phyloP scores from a whole-genome alignment of 2,329 filamentous ascomycete species.

The Hirsutella rhossiliensis region DNA sequence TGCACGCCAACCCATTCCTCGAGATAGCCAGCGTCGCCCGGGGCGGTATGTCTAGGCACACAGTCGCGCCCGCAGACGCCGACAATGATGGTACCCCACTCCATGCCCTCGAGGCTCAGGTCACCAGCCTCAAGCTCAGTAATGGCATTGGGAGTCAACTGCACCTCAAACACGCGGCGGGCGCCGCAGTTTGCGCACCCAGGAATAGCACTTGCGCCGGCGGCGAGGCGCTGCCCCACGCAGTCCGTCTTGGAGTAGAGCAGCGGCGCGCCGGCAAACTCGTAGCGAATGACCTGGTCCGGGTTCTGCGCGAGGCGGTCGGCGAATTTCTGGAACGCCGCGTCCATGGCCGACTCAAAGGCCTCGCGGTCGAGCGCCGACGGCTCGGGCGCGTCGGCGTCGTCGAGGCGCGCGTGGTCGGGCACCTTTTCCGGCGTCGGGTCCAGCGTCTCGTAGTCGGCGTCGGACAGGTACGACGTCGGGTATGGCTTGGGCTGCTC shows the following conservation, averaged over 20 bases:
- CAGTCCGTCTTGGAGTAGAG: conserved; percentile 70
- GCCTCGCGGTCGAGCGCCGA: conserved; percentile 52
- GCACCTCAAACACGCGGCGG: conserved; percentile 74
- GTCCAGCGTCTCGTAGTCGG: conserved; percentile 83
- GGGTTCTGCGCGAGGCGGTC: conserved; percentile 69
- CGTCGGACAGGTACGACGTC: conserved; percentile 67
- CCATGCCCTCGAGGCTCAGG: conserved; percentile 72
- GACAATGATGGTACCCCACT: conserved; percentile 90
- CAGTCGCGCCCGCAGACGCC: conserved; percentile 79
- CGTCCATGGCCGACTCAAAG: conserved; percentile 65
- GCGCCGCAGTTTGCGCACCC: conserved; percentile 66
- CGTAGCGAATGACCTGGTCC: conserved; percentile 71
- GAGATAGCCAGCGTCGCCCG: conserved; percentile 61
- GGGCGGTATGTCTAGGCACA: conserved; percentile 40
- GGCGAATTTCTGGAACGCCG: conserved; percentile 68
- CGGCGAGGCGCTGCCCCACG: conserved; percentile 53
- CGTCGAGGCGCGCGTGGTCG: conserved; percentile 31
- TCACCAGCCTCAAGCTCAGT: conserved; percentile 74
- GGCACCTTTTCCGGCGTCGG: conserved; percentile 37
- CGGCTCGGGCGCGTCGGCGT: conserved; percentile 25
- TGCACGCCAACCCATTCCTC: conserved; percentile 98
- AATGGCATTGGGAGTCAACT: conserved; percentile 85
- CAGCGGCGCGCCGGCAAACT: conserved; percentile 60
- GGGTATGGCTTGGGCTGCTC: conserved; percentile 62
- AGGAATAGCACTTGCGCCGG: conserved; percentile 52